A percentile compares a stretch with the other conserved stretches of the same genome.
phyloP scores from a whole-genome alignment of 768 basidiomycete species.

The Boletus rubropictus region DNA sequence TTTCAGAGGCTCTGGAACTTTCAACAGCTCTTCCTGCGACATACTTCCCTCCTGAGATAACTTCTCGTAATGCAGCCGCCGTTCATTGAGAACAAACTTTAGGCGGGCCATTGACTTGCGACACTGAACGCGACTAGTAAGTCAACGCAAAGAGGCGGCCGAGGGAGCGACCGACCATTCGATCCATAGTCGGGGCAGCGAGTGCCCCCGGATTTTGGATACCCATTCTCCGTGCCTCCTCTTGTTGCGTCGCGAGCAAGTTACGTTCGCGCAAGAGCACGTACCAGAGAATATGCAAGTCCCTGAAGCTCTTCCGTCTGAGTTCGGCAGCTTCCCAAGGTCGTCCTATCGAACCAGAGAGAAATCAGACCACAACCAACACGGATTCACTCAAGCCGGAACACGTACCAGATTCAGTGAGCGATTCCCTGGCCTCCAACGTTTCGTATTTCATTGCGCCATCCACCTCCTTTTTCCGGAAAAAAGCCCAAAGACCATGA shows the following conservation, averaged over 20 bases:
- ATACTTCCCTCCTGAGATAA: conserved; percentile 16
- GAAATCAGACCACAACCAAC: neutral
- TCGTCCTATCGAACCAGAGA: conserved; percentile 53
- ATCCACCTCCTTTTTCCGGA: conserved; percentile 50
- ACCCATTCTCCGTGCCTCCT: conserved; percentile 65
- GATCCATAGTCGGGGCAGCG: conserved; percentile 32
- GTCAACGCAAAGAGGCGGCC: neutral
- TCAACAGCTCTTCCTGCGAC: conserved; percentile 16
- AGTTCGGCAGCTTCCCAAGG: conserved; percentile 85
- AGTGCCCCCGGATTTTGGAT: conserved; percentile 29
- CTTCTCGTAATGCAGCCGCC: conserved; percentile 71
- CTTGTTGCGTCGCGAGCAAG: conserved; percentile 79
- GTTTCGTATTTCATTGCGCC: conserved; percentile 54
- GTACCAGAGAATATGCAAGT: conserved; percentile 95
- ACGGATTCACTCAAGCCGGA: neutral
- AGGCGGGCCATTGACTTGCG: conserved; percentile 97
- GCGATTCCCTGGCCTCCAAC: conserved; percentile 29
- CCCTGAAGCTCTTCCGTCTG: conserved; percentile 84
- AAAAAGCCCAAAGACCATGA: conserved; percentile 77
- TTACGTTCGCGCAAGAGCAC: conserved; percentile 84
- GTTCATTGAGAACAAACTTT: conserved; percentile 87
- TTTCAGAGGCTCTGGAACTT: conserved; percentile 10
- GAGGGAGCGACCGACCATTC: conserved; percentile 36
- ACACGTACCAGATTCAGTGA: conserved; percentile 35
- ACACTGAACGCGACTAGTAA: conserved; percentile 44